Conservation (phyloP, 306 rosid genomes). For the Citrullus colocynthis region DNA sequence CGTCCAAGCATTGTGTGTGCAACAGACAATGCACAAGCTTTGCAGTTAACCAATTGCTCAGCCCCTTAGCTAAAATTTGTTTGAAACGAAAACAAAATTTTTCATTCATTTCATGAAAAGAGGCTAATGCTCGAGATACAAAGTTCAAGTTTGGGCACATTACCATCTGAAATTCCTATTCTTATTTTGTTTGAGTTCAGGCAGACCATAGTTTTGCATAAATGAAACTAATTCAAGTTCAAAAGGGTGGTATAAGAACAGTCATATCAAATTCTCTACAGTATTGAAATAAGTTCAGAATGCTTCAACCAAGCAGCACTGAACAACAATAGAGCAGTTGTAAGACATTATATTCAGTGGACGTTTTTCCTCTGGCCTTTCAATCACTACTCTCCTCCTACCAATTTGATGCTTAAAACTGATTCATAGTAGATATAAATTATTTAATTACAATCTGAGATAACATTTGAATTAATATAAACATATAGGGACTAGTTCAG, state of each 20-base stretch:
- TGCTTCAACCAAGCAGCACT: background rate
- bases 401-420: background rate
- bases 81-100: too few species aligned
- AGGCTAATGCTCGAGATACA: too few species aligned
- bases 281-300: background rate
- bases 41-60: background rate
- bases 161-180: background rate
- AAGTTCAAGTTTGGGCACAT: background rate
- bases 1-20: background rate
- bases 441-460: background rate
- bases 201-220: background rate
- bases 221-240: background rate
- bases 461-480: background rate
- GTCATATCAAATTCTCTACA: background rate
- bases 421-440: background rate
- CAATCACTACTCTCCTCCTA: background rate
- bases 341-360: background rate
- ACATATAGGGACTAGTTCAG: background rate
- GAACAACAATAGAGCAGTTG: background rate
- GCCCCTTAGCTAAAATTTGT: background rate
- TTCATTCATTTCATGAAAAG: too few species aligned
- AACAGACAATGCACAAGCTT: background rate
- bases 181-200: background rate
- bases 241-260: background rate
- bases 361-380: background rate